Evolutionary conservation across 176 grass and related monocot species (phyloP).

Genomic region (Metroxylon sagu): DNA sequence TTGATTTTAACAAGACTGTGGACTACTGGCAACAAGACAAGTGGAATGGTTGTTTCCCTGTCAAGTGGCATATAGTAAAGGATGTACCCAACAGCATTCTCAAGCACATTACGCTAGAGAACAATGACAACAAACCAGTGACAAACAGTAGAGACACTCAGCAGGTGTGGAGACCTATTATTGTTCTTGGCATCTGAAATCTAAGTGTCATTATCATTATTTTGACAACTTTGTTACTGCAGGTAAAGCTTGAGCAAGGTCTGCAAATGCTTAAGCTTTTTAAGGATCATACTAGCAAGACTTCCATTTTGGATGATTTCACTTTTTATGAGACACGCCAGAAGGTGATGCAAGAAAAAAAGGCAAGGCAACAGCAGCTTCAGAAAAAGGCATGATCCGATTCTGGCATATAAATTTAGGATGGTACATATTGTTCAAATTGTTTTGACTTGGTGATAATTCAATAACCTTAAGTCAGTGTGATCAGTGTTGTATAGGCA

Average conservation of each 20-base stretch:
- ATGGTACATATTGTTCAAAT: too few species aligned
- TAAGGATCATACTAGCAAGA: background rate
- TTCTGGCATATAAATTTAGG: too few species aligned
- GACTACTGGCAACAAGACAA: constrained; percentile 12
- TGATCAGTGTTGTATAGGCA: too few species aligned
- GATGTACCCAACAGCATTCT: constrained; percentile 11
- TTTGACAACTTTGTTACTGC: background rate
- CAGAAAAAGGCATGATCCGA: background rate
- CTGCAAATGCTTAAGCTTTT: constrained; percentile 7
- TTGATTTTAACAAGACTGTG: constrained; percentile 10
- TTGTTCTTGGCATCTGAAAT: background rate
- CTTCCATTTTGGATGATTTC: constrained; percentile 5
- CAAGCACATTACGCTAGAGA: constrained; percentile 6
- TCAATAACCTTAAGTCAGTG: too few species aligned
- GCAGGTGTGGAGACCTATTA: background rate
- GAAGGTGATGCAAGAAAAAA: constrained; percentile 7
- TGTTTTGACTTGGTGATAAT: too few species aligned
- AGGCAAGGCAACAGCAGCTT: background rate
- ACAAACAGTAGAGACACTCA: constrained; percentile 14
- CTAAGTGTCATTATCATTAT: background rate
- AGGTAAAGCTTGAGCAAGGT: constrained; percentile 6
- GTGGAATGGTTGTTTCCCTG: constrained; percentile 7
- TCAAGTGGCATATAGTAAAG: constrained; percentile 15
- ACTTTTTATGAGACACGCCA: constrained; percentile 1
- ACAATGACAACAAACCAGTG: constrained; percentile 18